Evolutionary conservation across 2,329 filamentous ascomycete species (phyloP).

Genomic region (Drechmeria coniospora): DNA sequence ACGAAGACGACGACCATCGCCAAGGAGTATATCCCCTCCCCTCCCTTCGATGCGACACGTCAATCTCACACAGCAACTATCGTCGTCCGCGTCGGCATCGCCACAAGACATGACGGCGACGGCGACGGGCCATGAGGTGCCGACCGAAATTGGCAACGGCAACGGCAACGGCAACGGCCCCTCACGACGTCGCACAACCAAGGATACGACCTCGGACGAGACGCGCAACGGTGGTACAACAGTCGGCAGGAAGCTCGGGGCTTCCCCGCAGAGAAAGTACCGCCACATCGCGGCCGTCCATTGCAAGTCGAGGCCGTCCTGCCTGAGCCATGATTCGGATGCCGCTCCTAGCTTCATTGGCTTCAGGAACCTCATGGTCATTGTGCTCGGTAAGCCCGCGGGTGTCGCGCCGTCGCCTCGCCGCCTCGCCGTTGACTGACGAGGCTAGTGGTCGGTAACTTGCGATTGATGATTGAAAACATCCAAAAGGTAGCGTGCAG

Average conservation of each 20-base stretch:
- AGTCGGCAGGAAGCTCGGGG: constrained; percentile 7
- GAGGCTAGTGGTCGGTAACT: constrained; percentile 66
- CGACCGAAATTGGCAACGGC: background rate
- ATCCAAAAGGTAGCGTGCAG: constrained; percentile 66
- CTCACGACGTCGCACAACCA: no score
- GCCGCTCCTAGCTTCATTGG: constrained; percentile 73
- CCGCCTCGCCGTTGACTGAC: constrained; percentile 7
- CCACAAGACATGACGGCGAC: no score
- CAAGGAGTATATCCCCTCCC: no score
- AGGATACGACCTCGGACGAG: no score
- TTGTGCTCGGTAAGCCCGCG: constrained; percentile 56
- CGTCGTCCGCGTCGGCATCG: no score
- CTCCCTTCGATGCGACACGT: no score
- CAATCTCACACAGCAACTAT: no score
- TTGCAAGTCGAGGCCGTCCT: constrained; percentile 54
- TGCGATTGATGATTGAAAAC: constrained; percentile 92
- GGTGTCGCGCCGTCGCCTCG: background rate
- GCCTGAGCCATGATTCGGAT: constrained; percentile 69
- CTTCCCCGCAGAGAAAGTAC: constrained; percentile 46
- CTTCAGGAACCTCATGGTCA: constrained; percentile 90
- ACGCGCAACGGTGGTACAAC: no score
- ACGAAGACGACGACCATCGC: no score
- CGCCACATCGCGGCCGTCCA: constrained; percentile 86
- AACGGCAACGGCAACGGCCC: background rate
- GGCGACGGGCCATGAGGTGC: constrained; percentile 30